Base-by-base conservation (phyloP, 1,139 yeast genomes). In the Yamadazyma diddensiae region DNA sequence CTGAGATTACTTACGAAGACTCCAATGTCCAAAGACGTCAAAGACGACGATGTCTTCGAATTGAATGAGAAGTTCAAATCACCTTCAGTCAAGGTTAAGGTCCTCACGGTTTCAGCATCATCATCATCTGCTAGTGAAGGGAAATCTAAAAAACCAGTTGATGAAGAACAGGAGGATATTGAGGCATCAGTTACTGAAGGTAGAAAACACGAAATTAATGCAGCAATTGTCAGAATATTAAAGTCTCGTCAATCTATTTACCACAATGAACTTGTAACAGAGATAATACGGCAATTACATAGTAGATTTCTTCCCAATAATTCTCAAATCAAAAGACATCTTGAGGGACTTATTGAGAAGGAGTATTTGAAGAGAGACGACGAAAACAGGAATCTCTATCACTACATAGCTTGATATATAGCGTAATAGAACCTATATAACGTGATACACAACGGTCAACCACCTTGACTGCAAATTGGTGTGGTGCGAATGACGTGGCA, bases 201-300 rank as follows among this genome's bases (percentile, higher is more conserved):
- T 15, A 57, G 79, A 31, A 63, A 77, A 42, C 69, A 72, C 36
- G 87, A 82, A 48, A 70, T 85, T 3, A 94, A 86, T 49, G 97
- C 97, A 0, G 94, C 95, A 0, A 76, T 90, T 36, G 95, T 90
- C 2, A 70, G 97, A 34, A 77, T 83, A 8, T 82, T 92, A 92
- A 92, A 92, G 54, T 72, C 85, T 1, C 65, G 90, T 22, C 81
- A 79, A 47, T 58, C 70, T 0, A 51, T 82, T 34, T 66, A 59
- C 24, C 92, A 84, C 52, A 77, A 77, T 42, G 81, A 81, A 36
- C 65, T 90, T 35, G 63, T 85, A 14, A 74, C 73, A 28, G 90
- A 82, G 43, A 77, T 82, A 6, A 70, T 83, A 13, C 70, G 73
- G 34, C 86, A 79, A 43, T 65, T 87, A 23, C 60, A 70, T 14